Base-by-base conservation (phyloP, 1,139 yeast genomes). In the Meyerozyma elateridarum region DNA sequence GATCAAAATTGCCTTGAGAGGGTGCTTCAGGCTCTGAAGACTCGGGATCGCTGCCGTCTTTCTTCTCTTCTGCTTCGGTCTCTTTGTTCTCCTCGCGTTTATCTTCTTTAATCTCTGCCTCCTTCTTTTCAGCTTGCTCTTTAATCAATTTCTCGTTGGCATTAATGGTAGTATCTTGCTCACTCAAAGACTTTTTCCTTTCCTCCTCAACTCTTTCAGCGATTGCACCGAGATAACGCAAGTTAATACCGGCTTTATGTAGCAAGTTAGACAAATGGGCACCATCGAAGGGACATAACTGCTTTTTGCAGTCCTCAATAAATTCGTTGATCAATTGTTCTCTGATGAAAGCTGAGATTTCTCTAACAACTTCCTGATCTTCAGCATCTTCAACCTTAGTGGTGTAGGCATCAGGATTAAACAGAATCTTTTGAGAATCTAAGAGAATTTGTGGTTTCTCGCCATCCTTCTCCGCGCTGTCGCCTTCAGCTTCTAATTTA, bases 191-290 rank as follows among this genome's bases (percentile, higher is more conserved):
- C n/a, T n/a, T n/a, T n/a, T 48, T 43, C 28, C 44, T 36, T 29
- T 48, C 53, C n/a, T 51, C 53, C 19, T 53, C 52, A 22, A 31
- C 56, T 37, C 54, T 49, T 14, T 51, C 52, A 14, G 79, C 79
- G 48, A 81, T 52, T 32, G 56, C 61, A 39, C 96, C 96, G 48
- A 91, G 68, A 52, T 91, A 89, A 61, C 98, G 82, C 64, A 89
- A 55, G 56, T 87, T 89, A 52, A 91, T 81, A 67, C 98, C 98
- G 33, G 69, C 66, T 46, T 74, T 74, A 58, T 91, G 98, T 58
- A 91, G 60, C 34, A 71, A 56, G 25, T 69, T 64, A 19, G 87
- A 64, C 48, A 91, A 72, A 47, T 88, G 91, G 4, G 61, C 53
- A 40, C 97, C 96, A 51, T 87, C 95, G 39, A 85, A 67, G 29